Evolutionary conservation across 164 flowering plant genomes (phyloP).

Genomic region (Cinnamomum chago): DNA sequence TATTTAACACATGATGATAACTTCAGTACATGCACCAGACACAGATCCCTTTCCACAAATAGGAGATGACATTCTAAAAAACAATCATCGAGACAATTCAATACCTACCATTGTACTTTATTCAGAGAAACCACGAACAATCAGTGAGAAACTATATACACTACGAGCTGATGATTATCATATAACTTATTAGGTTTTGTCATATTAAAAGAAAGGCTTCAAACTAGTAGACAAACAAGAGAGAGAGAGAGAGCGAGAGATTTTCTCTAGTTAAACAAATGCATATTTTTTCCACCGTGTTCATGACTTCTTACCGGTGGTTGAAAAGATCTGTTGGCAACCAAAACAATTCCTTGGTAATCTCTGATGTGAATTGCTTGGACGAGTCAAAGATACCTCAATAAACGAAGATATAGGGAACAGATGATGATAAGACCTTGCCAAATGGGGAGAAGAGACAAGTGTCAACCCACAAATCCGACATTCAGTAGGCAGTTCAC

Average conservation of each 20-base stretch:
- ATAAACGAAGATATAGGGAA: conserved; percentile 79
- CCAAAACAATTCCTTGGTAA: conserved; percentile 67
- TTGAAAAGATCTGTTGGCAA: conserved; percentile 65
- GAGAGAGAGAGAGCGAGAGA: not conserved
- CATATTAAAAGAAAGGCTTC: no score
- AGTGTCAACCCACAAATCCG: conserved; percentile 90
- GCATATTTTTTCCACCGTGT: not conserved
- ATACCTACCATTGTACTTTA: no score
- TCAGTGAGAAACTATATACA: no score
- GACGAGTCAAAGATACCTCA: conserved; percentile 49
- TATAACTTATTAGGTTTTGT: no score
- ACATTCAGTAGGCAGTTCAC: conserved; percentile 92
- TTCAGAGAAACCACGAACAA: no score
- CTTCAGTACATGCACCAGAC: no score
- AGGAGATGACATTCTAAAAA: no score
- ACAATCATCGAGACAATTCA: not conserved
- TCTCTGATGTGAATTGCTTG: conserved; percentile 26
- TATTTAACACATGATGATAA: no score
- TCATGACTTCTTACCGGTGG: conserved; percentile 41
- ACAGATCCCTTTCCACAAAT: no score
- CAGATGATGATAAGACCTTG: conserved; percentile 96
- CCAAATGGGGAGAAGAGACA: conserved; percentile 96
- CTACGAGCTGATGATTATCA: no score
- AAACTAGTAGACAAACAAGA: no score
- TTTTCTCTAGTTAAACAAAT: not conserved